Percentiles rank a stretch among this genome's conserved stretches.
These are phyloP conservation scores for Arthrobotrys entomopaga DNA, from an alignment of 2,329 filamentous ascomycete species.

Conservation along the genomic window DNA sequence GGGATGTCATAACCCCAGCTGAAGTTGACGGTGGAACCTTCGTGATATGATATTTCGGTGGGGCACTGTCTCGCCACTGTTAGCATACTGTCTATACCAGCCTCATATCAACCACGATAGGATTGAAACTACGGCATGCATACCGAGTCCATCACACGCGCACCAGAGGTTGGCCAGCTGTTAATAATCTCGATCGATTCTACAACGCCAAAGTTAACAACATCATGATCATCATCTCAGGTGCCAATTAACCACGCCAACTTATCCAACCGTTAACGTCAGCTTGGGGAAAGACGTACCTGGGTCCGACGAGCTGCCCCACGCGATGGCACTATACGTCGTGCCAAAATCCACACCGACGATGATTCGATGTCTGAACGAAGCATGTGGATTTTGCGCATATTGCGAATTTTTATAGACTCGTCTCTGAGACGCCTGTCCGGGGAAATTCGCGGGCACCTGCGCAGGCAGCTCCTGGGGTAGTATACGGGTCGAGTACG, in stretches of 20 bases:
- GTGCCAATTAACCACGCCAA: not conserved
- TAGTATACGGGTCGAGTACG: constrained; percentile 35
- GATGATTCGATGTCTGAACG: constrained; percentile 54
- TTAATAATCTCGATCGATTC: constrained; percentile 56
- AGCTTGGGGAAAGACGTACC: constrained; percentile 14
- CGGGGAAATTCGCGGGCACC: constrained; percentile 16
- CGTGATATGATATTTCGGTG: constrained; percentile 56
- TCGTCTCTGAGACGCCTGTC: constrained; percentile 19
- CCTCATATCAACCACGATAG: not conserved
- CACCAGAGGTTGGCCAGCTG: constrained; percentile 56
- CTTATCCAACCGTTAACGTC: not conserved
- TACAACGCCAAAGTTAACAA: not conserved
- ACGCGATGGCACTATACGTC: constrained; percentile 57
- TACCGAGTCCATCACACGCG: constrained; percentile 55
- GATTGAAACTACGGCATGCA: constrained; percentile 20
- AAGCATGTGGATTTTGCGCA: constrained; percentile 38
- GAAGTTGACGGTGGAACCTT: constrained; percentile 55
- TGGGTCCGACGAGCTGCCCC: constrained; percentile 54
- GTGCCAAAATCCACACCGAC: constrained; percentile 57
- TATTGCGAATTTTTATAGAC: constrained; percentile 33
- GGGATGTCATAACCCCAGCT: constrained; percentile 58
- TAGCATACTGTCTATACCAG: not conserved
- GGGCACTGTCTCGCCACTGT: constrained; percentile 35
- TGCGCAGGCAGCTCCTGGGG: constrained; percentile 46
- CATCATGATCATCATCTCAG: not conserved